Evolutionary conservation across 202 grass and related monocot genomes (phyloP), one percentile per base, ranked within the genome.

Genomic region (Brachypodium distachyon): DNA sequence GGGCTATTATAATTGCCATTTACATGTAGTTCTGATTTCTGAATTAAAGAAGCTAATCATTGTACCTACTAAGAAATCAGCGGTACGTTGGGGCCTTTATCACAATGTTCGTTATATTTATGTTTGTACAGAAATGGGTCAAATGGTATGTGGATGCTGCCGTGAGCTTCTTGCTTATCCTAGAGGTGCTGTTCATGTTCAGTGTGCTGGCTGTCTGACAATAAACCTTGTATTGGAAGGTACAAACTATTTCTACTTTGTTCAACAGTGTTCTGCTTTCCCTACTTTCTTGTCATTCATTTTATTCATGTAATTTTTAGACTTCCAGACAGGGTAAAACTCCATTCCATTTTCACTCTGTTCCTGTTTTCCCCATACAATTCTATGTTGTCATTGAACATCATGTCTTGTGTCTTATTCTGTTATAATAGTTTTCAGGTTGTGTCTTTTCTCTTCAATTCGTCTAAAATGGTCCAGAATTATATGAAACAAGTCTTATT

Each of bases 181-280:
- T 72, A 74, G 46, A 41, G 77, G 77, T 28, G 78, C 84, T 68
- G 60, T 26, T 77, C 79, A 85, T 87, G 87, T 93, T 77, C 87
- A 85, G 39, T 93, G 91, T 67, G 72, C 61, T 50, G 73, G 69
- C 68, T 93, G 91, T 77, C 60, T 13, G 65, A 87, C 84, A 87
- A 70, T 87, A 80, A 93, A 90, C 76, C 79, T 90, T 73, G 91
- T 90, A 44, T 37, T 93, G 77, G 84, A 93, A 87, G 91, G 87
- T 93, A 43, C 9, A n/a, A 61, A 52, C 44, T 32, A 43, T 71
- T 66, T 86, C 72, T 83, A 21, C 5, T 28, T 48, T 75, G 44
- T 63, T 51, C 25, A 79, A 23, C 39, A 13, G 54, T 34, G 4
- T n/a, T 48, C 19, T 26, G 25, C 33, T 69, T 42, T 33, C 25